Percentiles rank a stretch among this genome's conserved stretches.
These are phyloP conservation scores for Nissolia schottii DNA, from an alignment of 306 rosid genomes.

Conservation along the genomic window DNA sequence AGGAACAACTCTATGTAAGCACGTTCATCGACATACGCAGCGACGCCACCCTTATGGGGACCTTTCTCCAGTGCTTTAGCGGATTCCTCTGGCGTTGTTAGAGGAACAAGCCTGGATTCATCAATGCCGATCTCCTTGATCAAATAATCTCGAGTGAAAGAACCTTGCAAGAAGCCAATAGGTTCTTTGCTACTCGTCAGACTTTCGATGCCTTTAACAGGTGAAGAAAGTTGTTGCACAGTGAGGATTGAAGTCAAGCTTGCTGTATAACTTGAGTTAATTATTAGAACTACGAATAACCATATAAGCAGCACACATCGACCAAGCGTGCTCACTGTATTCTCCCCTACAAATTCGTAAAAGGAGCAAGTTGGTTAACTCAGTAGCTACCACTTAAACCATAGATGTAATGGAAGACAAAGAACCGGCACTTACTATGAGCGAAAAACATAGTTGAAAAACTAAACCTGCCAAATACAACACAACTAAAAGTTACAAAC, in stretches of 20 bases:
- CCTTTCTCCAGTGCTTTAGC: slow-evolving; percentile 65
- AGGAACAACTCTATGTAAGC: slow-evolving; percentile 90
- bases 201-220: slow-evolving; percentile 79
- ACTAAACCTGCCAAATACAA: slow-evolving; percentile 61
- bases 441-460: slow-evolving; percentile 86
- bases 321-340: slow-evolving; percentile 88
- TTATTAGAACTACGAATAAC: slow-evolving; percentile 89
- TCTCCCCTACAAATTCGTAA: slow-evolving; percentile 58
- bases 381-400: background rate
- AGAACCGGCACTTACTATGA: slow-evolving; percentile 66
- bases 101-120: slow-evolving; percentile 74
- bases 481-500: slow-evolving; percentile 13
- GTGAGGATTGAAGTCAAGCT: slow-evolving; percentile 97
- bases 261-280: slow-evolving; percentile 94
- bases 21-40: slow-evolving; percentile 82
- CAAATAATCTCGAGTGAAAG: slow-evolving; percentile 61
- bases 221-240: slow-evolving; percentile 79
- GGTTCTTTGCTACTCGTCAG: slow-evolving; percentile 56
- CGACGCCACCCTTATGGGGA: slow-evolving; percentile 73
- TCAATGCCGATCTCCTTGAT: slow-evolving; percentile 58
- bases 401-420: slow-evolving; percentile 12
- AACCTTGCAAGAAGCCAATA: slow-evolving; percentile 85
- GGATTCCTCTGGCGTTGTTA: slow-evolving; percentile 53
- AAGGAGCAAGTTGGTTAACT: slow-evolving; percentile 13
- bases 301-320: slow-evolving; percentile 85